A percentile compares a stretch with the other conserved stretches of the same genome.
These are phyloP conservation scores for Ceratopteris richardii DNA, from an alignment of 75 land plant genomes.

Conservation along the genomic window DNA sequence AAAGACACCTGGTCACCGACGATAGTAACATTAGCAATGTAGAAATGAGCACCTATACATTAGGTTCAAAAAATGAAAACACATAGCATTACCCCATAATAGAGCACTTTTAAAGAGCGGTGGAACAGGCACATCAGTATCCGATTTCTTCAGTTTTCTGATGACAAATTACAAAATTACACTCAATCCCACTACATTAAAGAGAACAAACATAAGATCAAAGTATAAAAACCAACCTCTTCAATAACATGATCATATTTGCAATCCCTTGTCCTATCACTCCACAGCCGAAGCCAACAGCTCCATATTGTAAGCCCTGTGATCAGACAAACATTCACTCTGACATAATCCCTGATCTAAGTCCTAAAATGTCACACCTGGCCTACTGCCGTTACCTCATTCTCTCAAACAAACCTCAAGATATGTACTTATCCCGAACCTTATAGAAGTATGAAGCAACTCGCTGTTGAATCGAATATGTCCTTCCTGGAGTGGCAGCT, in stretches of 20 bases:
- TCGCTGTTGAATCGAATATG: constrained; percentile 62
- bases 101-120: constrained; percentile 80
- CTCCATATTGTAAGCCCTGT: constrained; percentile 78
- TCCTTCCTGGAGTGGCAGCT: constrained; percentile 79
- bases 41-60: background rate
- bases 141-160: constrained; percentile 69
- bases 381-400: background rate
- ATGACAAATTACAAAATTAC: background rate
- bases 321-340: background rate
- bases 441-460: constrained; percentile 74
- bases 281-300: constrained; percentile 82
- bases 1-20: constrained; percentile 56
- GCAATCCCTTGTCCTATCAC: constrained; percentile 94
- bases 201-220: too few species aligned
- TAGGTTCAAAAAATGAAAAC: too few species aligned
- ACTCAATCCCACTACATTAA: background rate
- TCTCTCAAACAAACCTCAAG: background rate
- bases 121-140: constrained; percentile 83
- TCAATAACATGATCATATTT: constrained; percentile 77
- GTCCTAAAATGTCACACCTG: too few species aligned
- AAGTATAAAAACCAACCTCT: constrained; percentile 38
- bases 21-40: background rate
- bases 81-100: constrained; percentile 65
- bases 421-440: constrained; percentile 24
- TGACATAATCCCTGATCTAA: too few species aligned